Evolutionary conservation across 805 yeast species (phyloP), one percentile per base, ranked within the genome.

Genomic region (Yamadazyma phyllophila): DNA sequence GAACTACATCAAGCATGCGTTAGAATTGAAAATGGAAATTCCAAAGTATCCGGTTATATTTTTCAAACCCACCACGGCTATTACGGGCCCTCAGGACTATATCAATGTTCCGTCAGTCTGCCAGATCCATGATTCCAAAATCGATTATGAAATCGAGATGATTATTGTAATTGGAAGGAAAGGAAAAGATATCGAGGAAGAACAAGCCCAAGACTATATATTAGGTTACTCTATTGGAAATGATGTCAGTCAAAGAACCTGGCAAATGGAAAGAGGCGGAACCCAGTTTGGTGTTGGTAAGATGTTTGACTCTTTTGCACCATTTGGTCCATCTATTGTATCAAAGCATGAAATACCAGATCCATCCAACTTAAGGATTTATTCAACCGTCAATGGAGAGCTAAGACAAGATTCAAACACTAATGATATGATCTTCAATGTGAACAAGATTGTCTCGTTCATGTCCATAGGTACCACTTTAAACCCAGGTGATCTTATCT

Each of bases 231-330:
- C 79, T 2, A 71, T 72, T 15, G 82, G 82, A 4, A 76, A 80
- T 57, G 84, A 79, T 55, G 76, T 79, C 8, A 75, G 81, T 10
- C 80, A 77, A 52, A 64, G 83, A 45, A 71, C 70, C n/a, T 78
- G 82, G 83, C 83, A 80, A 55, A 63, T 69, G 39, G 66, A 71
- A 41, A 80, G 81, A 29, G 80, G 81, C 2, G 52, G 45, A 26
- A 67, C 79, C 14, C 83, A 79, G 51, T 79, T 78, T 69, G 61
- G 70, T 32, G 59, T 71, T 9, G 78, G 80, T 9, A 79, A 79
- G 60, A 71, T 72, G 72, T 77, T 73, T 52, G 83, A 79, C 47
- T 73, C 73, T 3, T 78, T 75, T 73, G 80, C 82, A 1, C 83
- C 83, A 16, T 56, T 78, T 43, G 83, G 83, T 2, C 83, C 83